A percentile compares a stretch with the other conserved stretches of the same genome.
Conservation (phyloP, 1,139 yeast genomes). For the Saccharomycopsis hybrid region DNA sequence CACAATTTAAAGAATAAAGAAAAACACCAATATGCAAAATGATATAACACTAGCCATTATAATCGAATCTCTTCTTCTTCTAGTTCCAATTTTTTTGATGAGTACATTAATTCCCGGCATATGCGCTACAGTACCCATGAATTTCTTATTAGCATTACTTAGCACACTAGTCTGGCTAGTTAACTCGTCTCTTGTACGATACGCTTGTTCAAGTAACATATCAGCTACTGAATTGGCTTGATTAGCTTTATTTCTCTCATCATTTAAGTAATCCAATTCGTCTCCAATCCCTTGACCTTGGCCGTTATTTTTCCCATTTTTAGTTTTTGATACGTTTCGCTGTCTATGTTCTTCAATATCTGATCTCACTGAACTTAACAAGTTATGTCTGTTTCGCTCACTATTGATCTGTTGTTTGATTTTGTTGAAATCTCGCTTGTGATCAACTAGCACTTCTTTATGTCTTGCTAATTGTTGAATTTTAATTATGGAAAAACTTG, state of each 20-base stretch:
- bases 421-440: constrained; percentile 54
- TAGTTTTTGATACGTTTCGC: constrained; percentile 29
- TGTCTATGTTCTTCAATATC: constrained; percentile 63
- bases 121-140: constrained; percentile 53
- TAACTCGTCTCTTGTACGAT: constrained; percentile 82
- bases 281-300: constrained; percentile 27
- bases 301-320: constrained; percentile 25
- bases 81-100: constrained; percentile 73
- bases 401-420: constrained; percentile 57
- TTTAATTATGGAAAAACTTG: constrained; percentile 62
- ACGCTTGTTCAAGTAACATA: constrained; percentile 72
- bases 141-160: constrained; percentile 55
- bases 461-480: constrained; percentile 80
- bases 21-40: constrained; percentile 62
- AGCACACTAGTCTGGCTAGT: constrained; percentile 62
- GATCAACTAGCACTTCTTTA: constrained; percentile 68
- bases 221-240: constrained; percentile 74
- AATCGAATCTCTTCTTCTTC: constrained; percentile 82
- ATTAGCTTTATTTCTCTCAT: constrained; percentile 71
- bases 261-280: constrained; percentile 66
- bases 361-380: constrained; percentile 67
- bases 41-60: constrained; percentile 75
- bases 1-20: constrained; percentile 28
- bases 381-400: constrained; percentile 68
- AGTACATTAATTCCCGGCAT: constrained; percentile 82